Conservation (phyloP, 2,329 filamentous ascomycete species). For the Colletotrichum eleusines region DNA sequence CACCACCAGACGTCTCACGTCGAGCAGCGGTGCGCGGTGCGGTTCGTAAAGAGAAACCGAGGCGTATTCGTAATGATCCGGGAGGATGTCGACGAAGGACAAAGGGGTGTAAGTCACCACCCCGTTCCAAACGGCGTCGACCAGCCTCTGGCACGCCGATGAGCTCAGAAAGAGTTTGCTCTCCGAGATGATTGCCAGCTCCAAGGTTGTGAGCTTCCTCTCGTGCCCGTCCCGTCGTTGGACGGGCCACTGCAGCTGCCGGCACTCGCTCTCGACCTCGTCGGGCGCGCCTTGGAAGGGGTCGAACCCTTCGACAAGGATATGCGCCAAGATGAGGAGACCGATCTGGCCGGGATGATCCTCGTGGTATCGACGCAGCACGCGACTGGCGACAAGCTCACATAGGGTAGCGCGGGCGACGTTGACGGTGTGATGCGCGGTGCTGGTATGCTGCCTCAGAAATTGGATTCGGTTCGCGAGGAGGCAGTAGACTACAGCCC, state of each 20-base stretch:
- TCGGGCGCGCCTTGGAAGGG: slow-evolving; percentile 77
- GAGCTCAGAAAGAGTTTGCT: slow-evolving; percentile 76
- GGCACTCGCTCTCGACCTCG: slow-evolving; percentile 58
- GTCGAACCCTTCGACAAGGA: slow-evolving; percentile 78
- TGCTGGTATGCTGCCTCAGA: slow-evolving; percentile 73
- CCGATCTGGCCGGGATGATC: slow-evolving; percentile 73
- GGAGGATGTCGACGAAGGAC: slow-evolving; percentile 78
- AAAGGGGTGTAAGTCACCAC: slow-evolving; percentile 79
- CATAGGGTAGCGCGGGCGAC: slow-evolving; percentile 76
- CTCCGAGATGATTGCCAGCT: slow-evolving; percentile 79
- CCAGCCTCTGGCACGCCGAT: slow-evolving; percentile 76
- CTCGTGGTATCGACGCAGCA: slow-evolving; percentile 77
- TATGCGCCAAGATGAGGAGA: slow-evolving; percentile 73
- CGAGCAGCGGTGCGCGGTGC: slow-evolving; percentile 72
- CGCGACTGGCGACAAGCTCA: slow-evolving; percentile 75
- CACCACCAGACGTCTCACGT: slow-evolving; percentile 79
- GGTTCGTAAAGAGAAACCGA: slow-evolving; percentile 79
- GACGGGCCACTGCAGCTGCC: slow-evolving; percentile 53
- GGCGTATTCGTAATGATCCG: slow-evolving; percentile 79
- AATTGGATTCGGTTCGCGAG: slow-evolving; percentile 79
- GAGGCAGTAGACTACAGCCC: slow-evolving; percentile 72
- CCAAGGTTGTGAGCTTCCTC: slow-evolving; percentile 74
- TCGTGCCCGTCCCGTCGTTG: slow-evolving; percentile 56
- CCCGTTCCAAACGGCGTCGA: slow-evolving; percentile 77
- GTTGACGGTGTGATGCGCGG: slow-evolving; percentile 77